phyloP scores from a whole-genome alignment of 768 basidiomycete genomes.

The Steccherinum ochraceum region DNA sequence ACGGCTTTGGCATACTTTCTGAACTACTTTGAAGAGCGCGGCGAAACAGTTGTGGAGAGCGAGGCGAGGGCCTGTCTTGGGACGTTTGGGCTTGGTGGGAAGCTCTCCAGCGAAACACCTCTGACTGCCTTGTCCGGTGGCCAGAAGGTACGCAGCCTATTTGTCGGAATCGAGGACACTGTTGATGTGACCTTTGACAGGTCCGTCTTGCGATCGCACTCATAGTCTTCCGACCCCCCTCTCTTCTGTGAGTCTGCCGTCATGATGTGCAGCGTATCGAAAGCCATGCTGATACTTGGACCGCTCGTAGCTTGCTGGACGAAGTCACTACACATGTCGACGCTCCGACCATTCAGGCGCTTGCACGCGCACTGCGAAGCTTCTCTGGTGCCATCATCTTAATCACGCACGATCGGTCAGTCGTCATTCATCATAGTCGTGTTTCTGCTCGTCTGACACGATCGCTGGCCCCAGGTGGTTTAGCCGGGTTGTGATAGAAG shows the following conservation, averaged over 20 bases:
- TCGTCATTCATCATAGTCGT: not conserved
- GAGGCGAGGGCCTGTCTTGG: slow-evolving; percentile 7
- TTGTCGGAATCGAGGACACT: not conserved
- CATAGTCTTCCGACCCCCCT: slow-evolving; percentile 6
- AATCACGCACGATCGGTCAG: slow-evolving; percentile 9
- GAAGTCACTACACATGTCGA: slow-evolving; percentile 10
- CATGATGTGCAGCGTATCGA: not conserved
- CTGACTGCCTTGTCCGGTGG: slow-evolving; percentile 5
- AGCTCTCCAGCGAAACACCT: slow-evolving; percentile 4
- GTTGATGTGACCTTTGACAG: not conserved
- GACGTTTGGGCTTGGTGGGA: slow-evolving; percentile 5
- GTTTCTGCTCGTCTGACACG: too few species aligned
- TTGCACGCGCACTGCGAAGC: slow-evolving; percentile 2
- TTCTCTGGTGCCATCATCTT: slow-evolving; percentile 8
- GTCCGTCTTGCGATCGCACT: slow-evolving; percentile 8
- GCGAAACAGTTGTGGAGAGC: not conserved
- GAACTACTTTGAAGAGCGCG: slow-evolving; percentile 1
- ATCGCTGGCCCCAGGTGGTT: too few species aligned
- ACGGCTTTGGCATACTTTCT: slow-evolving; percentile 6
- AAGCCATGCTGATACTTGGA: not conserved
- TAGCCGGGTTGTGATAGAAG: slow-evolving; percentile 8
- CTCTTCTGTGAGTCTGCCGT: slow-evolving; percentile 2
- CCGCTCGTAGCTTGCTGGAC: slow-evolving; percentile 4
- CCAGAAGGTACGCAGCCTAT: slow-evolving; percentile 3
- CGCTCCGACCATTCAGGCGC: slow-evolving; percentile 8